These are phyloP conservation scores for Diaporthe sp. DNA, from an alignment of 2,329 filamentous ascomycete genomes.

Conservation along the genomic window DNA sequence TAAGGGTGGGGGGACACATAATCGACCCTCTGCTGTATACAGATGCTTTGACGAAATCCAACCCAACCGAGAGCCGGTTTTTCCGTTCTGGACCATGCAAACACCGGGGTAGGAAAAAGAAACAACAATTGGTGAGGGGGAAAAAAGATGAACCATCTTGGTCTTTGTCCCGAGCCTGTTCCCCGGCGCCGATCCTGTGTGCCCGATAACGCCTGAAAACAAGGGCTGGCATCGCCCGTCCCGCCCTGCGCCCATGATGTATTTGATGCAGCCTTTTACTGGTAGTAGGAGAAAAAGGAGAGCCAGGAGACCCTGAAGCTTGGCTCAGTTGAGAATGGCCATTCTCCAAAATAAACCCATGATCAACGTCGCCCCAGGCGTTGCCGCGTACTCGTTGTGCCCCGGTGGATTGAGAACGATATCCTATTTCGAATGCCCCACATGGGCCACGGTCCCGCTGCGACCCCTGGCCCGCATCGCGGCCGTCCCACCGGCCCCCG, in stretches of 20 bases:
- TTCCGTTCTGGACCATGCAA: constrained; percentile 1
- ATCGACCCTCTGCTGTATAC: neutral
- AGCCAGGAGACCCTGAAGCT: neutral
- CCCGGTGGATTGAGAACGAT: too few species aligned
- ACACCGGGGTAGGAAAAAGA: neutral
- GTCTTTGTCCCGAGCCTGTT: neutral
- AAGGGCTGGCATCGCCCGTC: neutral
- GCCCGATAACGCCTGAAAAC: neutral
- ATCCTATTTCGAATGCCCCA: constrained; percentile 35
- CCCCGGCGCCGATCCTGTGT: neutral
- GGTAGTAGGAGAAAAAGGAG: neutral
- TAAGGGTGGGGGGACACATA: neutral
- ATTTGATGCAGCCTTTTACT: neutral
- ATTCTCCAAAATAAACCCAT: neutral
- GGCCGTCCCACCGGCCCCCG: constrained; percentile 38
- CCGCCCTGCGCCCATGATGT: neutral
- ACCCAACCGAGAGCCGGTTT: neutral
- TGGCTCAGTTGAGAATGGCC: neutral
- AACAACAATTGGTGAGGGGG: neutral
- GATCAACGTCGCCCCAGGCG: neutral
- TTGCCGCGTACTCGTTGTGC: neutral
- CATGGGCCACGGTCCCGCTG: constrained; percentile 40
- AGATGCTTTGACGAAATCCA: neutral
- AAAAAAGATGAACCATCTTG: neutral
- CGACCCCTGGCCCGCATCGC: constrained; percentile 38